Conservation (phyloP, 2,329 filamentous ascomycete genomes). For the Macrophomina pseudophaseolina region DNA sequence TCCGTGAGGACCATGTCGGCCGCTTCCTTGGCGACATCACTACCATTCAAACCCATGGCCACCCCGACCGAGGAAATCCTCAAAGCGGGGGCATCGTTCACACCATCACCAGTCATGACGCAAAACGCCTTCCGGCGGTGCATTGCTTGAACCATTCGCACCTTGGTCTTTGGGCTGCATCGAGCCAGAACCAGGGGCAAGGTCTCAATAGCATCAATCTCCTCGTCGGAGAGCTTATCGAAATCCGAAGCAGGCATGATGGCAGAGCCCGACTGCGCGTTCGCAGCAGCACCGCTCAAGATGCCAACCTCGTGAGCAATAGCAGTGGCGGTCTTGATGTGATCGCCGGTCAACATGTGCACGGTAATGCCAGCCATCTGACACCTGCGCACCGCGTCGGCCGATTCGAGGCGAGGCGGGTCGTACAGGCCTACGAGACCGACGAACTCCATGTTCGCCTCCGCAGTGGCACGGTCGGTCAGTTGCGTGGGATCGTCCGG, state of each 20-base stretch:
- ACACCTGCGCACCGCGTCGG: constrained; percentile 55
- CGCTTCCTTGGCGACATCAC: constrained; percentile 48
- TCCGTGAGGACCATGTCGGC: constrained; percentile 49
- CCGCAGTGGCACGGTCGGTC: constrained; percentile 63
- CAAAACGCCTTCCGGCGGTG: constrained; percentile 45
- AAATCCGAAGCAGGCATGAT: constrained; percentile 52
- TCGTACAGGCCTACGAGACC: constrained; percentile 89
- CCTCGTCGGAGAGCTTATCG: constrained; percentile 49
- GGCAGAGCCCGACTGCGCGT: constrained; percentile 36
- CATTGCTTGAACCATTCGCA: constrained; percentile 53
- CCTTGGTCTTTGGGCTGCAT: constrained; percentile 54
- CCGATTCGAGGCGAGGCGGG: constrained; percentile 81
- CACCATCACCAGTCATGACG: constrained; percentile 51
- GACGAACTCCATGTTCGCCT: constrained; percentile 71
- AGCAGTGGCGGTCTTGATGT: constrained; percentile 52
- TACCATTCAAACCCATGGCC: constrained; percentile 47
- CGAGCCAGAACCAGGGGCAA: constrained; percentile 53
- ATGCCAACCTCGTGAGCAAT: constrained; percentile 56
- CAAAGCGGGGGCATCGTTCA: constrained; percentile 49
- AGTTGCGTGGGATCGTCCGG: constrained; percentile 3
- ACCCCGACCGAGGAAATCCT: constrained; percentile 49
- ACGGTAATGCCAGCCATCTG: constrained; percentile 55
- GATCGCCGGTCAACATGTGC: constrained; percentile 57
- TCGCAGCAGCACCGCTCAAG: constrained; percentile 6
- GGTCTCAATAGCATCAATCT: constrained; percentile 48